These are phyloP conservation scores for Gaeumannomyces tritici DNA, from an alignment of 2,329 filamentous ascomycete species.

Conservation along the genomic window DNA sequence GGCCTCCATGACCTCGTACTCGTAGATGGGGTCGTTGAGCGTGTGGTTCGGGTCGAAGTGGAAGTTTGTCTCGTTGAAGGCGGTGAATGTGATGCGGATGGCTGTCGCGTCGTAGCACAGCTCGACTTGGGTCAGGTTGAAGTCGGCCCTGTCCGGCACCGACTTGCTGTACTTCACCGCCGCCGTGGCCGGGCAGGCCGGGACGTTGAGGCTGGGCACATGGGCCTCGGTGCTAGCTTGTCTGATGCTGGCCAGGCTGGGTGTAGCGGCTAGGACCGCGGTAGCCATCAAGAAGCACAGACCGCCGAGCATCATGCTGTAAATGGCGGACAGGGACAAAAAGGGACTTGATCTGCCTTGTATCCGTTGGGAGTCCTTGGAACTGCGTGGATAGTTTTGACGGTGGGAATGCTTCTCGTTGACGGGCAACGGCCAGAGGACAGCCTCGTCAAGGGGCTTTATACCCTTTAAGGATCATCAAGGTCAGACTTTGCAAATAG, in stretches of 20 bases:
- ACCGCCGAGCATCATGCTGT: background rate
- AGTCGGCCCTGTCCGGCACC: slow-evolving; percentile 28
- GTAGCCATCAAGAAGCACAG: background rate
- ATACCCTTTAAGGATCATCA: too few relatives aligned
- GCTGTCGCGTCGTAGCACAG: slow-evolving; percentile 33
- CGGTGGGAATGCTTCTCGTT: background rate
- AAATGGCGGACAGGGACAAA: background rate
- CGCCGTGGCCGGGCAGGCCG: slow-evolving; percentile 24
- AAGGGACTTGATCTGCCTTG: background rate
- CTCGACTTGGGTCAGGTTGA: slow-evolving; percentile 33
- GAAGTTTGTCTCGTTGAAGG: slow-evolving; percentile 34
- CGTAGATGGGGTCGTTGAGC: slow-evolving; percentile 36
- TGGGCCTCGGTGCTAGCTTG: background rate
- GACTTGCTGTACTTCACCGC: slow-evolving; percentile 29
- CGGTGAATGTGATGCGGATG: slow-evolving; percentile 32
- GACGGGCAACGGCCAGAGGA: too few relatives aligned
- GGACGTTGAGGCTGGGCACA: slow-evolving; percentile 20
- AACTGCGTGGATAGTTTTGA: too few relatives aligned
- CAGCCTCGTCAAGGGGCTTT: background rate
- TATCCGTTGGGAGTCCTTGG: background rate
- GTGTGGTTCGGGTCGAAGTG: slow-evolving; percentile 31
- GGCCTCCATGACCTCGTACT: slow-evolving; percentile 41
- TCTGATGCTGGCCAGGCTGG: background rate
- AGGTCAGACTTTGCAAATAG: too few relatives aligned
- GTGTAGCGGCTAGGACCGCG: background rate